Evolutionary conservation across 768 basidiomycete species (phyloP), one percentile per base, ranked within the genome.

Genomic region (Lactarius sanguifluus): DNA sequence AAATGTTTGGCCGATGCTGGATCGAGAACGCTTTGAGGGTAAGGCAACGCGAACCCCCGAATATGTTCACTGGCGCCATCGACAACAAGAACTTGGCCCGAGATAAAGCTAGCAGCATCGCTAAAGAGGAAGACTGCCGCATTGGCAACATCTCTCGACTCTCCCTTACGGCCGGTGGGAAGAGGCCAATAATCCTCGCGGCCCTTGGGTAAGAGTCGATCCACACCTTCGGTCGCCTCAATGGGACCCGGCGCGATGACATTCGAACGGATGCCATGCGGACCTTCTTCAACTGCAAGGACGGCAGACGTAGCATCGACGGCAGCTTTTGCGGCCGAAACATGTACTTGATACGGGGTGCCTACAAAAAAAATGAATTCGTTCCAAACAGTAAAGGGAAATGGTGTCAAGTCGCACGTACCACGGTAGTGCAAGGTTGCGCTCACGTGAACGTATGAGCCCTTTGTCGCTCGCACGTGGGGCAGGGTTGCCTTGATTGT

Each of bases 261-360:
- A 71, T 94, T 97, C 20, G 92, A 92, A 56, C 96, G 87, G 23
- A 98, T 87, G n/a, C 96, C 96, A 71, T 86, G 84, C 5, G 96
- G 96, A 1, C 96, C 96, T 78, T 96, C 95, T 78, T 98, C 96
- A 15, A 96, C 85, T 2, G 96, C 94, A 32, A 98, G 77, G 3
- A 92, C 94, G 1, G 83, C 82, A 62, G 91, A 92, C 6, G 95
- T 80, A 0, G 95, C 94, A 74, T 99, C 96, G 41, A 98, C 86
- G 20, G 84, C 96, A 0, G 96, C 95, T 76, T 98, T 99, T 28
- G 96, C 96, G 10, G 95, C 92, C 15, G 92, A 93, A 15, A 96
- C 94, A 72, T 98, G 96, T 9, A 86, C 93, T 77, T 98, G 96
- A 76, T 87, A 92, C 0, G 92, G 91, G 9, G 87, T 86, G 13